Percentiles rank a stretch among this genome's conserved stretches.
Evolutionary conservation across 2,329 filamentous ascomycete genomes (phyloP).

Genomic region (Aureobasidium sp.): DNA sequence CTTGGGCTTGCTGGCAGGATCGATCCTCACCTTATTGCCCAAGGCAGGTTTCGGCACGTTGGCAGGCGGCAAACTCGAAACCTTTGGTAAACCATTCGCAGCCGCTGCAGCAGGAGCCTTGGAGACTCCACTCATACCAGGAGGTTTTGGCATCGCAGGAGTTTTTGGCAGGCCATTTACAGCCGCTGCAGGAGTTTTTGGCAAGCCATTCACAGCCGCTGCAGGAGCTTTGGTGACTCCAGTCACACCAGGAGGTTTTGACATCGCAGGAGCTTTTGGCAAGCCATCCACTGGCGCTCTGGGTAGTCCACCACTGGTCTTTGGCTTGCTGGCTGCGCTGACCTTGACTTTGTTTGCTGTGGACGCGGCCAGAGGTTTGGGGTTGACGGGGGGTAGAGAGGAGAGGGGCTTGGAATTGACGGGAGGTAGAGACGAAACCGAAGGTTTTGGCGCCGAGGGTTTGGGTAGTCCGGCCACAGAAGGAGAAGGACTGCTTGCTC

Average conservation of each 20-base stretch:
- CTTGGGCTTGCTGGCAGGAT: slow-evolving; percentile 17
- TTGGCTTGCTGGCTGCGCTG: slow-evolving; percentile 17
- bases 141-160: slow-evolving; percentile 5
- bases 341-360: slow-evolving; percentile 15
- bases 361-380: not conserved
- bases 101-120: not conserved
- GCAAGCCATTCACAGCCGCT: not conserved
- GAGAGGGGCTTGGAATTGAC: not conserved
- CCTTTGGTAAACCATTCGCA: not conserved
- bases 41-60: no score
- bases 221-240: slow-evolving; percentile 3
- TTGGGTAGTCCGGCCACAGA: not conserved
- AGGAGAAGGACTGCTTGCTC: not conserved
- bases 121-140: not conserved
- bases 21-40: slow-evolving; percentile 16
- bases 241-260: not conserved
- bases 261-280: not conserved
- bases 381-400: not conserved
- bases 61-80: slow-evolving; percentile 6
- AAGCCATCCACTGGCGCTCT: slow-evolving; percentile 4
- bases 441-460: not conserved
- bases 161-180: slow-evolving; percentile 10
- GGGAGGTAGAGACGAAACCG: not conserved
- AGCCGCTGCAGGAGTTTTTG: not conserved
- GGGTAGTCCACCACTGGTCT: slow-evolving; percentile 4